Conservation (phyloP, 2,329 filamentous ascomycete genomes). For the Westerdykella aurantiaca region DNA sequence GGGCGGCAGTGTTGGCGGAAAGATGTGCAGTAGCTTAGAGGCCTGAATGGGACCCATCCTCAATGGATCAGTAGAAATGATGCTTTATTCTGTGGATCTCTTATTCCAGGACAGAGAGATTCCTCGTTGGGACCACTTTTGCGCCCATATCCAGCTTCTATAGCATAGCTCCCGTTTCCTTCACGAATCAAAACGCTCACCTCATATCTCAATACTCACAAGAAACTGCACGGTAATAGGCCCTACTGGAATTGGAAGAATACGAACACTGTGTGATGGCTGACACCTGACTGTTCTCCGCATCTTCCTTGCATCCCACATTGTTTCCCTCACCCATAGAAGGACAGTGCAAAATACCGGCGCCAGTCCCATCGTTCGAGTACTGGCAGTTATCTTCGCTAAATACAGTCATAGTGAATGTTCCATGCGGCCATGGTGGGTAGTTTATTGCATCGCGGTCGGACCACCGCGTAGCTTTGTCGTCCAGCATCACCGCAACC, state of each 20-base stretch:
- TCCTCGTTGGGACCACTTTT: too few relatives aligned
- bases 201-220: background rate
- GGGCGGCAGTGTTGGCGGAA: too few relatives aligned
- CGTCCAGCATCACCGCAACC: background rate
- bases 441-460: slow-evolving; percentile 1
- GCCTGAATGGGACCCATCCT: too few relatives aligned
- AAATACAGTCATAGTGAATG: background rate
- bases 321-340: slow-evolving; percentile 1
- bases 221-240: background rate
- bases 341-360: slow-evolving; percentile 1
- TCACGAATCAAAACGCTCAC: too few relatives aligned
- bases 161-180: too few relatives aligned
- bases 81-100: too few relatives aligned
- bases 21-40: too few relatives aligned
- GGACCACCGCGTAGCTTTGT: background rate
- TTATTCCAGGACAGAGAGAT: too few relatives aligned
- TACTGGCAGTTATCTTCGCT: background rate
- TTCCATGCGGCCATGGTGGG: slow-evolving; percentile 3
- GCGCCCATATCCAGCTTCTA: too few relatives aligned
- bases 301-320: slow-evolving; percentile 1
- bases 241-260: background rate
- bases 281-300: slow-evolving; percentile 1
- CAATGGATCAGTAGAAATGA: too few relatives aligned
- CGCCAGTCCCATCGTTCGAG: background rate
- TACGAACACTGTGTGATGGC: background rate